These are phyloP conservation scores for Luffa aegyptiaca DNA, from an alignment of 306 rosid genomes.

Conservation along the genomic window DNA sequence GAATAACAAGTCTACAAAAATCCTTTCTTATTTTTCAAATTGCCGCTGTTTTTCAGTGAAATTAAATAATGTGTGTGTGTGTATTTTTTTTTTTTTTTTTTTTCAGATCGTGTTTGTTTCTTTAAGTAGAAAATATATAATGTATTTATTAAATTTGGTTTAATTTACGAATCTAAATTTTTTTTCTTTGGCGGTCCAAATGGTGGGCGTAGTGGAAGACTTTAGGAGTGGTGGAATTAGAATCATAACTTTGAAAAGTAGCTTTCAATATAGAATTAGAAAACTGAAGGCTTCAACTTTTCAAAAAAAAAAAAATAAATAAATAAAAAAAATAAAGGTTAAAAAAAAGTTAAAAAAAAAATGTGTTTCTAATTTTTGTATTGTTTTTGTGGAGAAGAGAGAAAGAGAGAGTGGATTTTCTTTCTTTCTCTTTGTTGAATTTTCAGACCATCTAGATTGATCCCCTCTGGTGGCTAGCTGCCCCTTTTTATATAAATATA, in stretches of 20 bases:
- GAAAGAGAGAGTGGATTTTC: not conserved
- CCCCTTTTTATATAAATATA: not conserved
- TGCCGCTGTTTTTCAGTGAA: not conserved
- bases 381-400: not conserved
- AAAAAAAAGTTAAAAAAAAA: too few species aligned
- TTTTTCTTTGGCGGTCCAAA: not conserved
- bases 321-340: not conserved
- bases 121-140: not conserved
- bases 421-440: not conserved
- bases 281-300: not conserved
- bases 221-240: not conserved
- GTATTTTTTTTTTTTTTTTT: not conserved
- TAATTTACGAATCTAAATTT: not conserved
- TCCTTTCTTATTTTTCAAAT: not conserved
- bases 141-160: not conserved
- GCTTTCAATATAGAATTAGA: not conserved
- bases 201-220: constrained; percentile 1
- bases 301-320: not conserved
- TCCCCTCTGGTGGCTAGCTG: not conserved
- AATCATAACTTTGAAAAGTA: not conserved
- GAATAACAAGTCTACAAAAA: too few species aligned
- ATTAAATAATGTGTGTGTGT: not conserved
- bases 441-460: not conserved
- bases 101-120: too few species aligned
- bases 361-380: not conserved